Conservation (phyloP, 2,329 filamentous ascomycete genomes). For the Fusarium sp. region DNA sequence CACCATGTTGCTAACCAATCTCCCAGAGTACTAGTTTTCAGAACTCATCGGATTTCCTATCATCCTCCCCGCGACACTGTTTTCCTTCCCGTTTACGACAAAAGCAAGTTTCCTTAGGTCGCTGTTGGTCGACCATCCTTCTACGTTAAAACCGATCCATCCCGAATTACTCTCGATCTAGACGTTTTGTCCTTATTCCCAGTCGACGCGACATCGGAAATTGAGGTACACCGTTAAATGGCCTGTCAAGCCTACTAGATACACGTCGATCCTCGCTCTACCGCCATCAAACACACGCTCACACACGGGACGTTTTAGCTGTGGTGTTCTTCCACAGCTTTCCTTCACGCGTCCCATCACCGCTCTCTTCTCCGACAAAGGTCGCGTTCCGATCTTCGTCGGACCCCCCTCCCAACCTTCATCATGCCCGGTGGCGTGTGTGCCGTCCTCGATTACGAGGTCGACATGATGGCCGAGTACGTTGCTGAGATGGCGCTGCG, state of each 20-base stretch:
- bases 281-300: conserved; percentile 5
- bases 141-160: conserved; percentile 12
- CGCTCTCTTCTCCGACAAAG: conserved; percentile 51
- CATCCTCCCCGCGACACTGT: conserved; percentile 9
- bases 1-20: conserved; percentile 7
- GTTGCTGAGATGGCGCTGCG: conserved; percentile 86
- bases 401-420: conserved; percentile 48
- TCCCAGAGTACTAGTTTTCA: conserved; percentile 18
- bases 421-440: conserved; percentile 86
- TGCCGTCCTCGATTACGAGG: conserved; percentile 94
- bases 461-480: conserved; percentile 96
- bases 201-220: conserved; percentile 32
- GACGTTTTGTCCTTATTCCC: conserved; percentile 32
- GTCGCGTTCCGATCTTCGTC: conserved; percentile 55
- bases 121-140: conserved; percentile 1
- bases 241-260: conserved; percentile 46
- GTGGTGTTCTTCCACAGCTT: conserved; percentile 31
- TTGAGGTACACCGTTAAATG: conserved; percentile 48
- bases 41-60: conserved; percentile 21
- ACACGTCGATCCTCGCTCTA: conserved; percentile 28
- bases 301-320: conserved; percentile 24
- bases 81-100: conserved; percentile 24
- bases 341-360: conserved; percentile 31
- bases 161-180: conserved; percentile 2
- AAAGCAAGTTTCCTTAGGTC: conserved; percentile 26